Evolutionary conservation across 1,284 basidiomycete genomes (phyloP).

Genomic region (Rhizoctonia solani): DNA sequence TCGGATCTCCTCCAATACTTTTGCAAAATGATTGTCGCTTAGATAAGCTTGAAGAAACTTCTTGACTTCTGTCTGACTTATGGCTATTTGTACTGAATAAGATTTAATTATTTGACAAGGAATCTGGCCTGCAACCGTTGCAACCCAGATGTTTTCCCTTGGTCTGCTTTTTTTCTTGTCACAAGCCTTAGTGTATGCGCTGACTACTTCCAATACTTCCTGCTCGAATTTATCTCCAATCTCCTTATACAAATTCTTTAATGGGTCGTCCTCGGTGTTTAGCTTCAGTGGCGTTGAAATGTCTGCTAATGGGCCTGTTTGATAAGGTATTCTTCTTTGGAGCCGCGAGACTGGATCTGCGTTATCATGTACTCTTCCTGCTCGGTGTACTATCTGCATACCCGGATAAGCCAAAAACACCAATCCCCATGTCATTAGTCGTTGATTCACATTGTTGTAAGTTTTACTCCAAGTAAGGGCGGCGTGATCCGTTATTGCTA

Average conservation of each 20-base stretch:
- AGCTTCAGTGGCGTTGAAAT: not conserved
- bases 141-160: too few species aligned
- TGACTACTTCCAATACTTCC: not conserved
- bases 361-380: too few species aligned
- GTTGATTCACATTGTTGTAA: slow-evolving; percentile 46
- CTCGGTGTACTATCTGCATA: too few species aligned
- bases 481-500: slow-evolving; percentile 46
- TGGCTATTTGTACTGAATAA: too few species aligned
- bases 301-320: slow-evolving; percentile 34
- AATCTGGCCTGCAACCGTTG: too few species aligned
- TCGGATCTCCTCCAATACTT: not conserved
- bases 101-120: too few species aligned
- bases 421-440: slow-evolving; percentile 45
- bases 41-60: too few species aligned
- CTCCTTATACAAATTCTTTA: slow-evolving; percentile 9
- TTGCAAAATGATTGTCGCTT: too few species aligned
- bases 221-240: slow-evolving; percentile 23
- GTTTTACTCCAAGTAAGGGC: too few species aligned
- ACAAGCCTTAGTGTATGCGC: not conserved
- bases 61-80: too few species aligned
- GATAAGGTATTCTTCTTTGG: slow-evolving; percentile 32
- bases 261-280: not conserved
- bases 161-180: not conserved
- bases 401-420: slow-evolving; percentile 45
- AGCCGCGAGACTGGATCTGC: slow-evolving; percentile 47